phyloP scores from a whole-genome alignment of 1,139 yeast genomes.

The Candida sp. region DNA sequence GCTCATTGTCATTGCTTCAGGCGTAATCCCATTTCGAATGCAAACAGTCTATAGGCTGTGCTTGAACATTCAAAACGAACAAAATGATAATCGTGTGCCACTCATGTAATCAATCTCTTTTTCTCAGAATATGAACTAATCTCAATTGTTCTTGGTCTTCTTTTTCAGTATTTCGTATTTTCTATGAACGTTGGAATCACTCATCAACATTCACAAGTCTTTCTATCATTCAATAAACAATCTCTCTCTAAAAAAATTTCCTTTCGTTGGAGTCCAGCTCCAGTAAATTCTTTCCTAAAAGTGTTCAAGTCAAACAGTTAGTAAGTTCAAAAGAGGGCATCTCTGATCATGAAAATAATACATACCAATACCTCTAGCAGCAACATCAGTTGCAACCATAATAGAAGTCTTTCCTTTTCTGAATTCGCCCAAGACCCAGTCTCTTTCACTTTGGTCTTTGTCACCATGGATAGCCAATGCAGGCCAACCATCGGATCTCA shows the following conservation, averaged over 20 bases:
- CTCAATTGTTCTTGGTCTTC: neutral
- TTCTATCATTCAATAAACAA: slow-evolving; percentile 4
- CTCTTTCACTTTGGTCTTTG: slow-evolving; percentile 97
- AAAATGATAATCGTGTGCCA: neutral
- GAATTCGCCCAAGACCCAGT: slow-evolving; percentile 96
- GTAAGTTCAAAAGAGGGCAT: slow-evolving; percentile 4
- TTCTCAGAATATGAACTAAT: neutral
- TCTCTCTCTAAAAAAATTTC: slow-evolving; percentile 1
- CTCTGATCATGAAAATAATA: slow-evolving; percentile 28
- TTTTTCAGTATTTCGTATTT: slow-evolving; percentile 5
- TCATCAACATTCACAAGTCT: slow-evolving; percentile 1
- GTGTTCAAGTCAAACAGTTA: slow-evolving; percentile 5
- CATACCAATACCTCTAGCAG: slow-evolving; percentile 99
- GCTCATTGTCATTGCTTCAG: neutral
- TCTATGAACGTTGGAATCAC: neutral
- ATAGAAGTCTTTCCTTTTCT: slow-evolving; percentile 91
- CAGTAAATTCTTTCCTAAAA: no score
- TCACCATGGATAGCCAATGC: slow-evolving; percentile 99
- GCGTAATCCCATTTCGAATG: neutral
- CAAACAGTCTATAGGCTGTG: neutral
- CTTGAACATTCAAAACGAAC: neutral
- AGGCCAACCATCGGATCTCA: slow-evolving; percentile 99
- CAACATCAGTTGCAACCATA: slow-evolving; percentile 99
- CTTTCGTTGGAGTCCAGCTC: no score
- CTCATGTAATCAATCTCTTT: neutral